Conservation (phyloP, 2,329 filamentous ascomycete species). For the Curvularia eragrostidis region DNA sequence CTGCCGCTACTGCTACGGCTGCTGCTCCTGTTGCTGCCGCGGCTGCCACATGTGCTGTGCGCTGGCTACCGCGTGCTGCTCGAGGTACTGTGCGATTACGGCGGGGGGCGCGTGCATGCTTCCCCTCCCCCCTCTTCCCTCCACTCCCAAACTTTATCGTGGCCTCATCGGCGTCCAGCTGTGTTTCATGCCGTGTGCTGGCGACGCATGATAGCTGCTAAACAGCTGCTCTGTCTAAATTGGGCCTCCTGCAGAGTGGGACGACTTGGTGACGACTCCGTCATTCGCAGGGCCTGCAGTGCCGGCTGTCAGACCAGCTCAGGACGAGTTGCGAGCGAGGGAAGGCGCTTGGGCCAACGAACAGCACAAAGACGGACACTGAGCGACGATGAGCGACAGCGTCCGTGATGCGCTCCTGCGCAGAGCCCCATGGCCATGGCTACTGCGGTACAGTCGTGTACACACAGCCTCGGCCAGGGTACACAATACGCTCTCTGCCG, state of each 20-base stretch:
- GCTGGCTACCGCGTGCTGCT: not conserved
- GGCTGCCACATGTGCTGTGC: not conserved
- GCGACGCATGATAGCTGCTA: slow-evolving; percentile 19
- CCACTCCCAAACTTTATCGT: slow-evolving; percentile 22
- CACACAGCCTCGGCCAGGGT: no score
- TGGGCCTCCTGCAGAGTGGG: slow-evolving; percentile 25
- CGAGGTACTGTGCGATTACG: not conserved
- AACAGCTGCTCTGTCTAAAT: slow-evolving; percentile 24
- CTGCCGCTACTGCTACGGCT: not conserved
- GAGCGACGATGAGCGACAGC: not conserved
- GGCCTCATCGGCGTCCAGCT: slow-evolving; percentile 14
- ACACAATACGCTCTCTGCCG: slow-evolving; percentile 21
- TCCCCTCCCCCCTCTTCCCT: not conserved
- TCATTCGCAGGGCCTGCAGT: slow-evolving; percentile 20
- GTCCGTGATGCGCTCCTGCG: slow-evolving; percentile 29
- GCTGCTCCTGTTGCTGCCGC: not conserved
- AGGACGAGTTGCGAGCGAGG: slow-evolving; percentile 4
- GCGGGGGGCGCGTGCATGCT: not conserved
- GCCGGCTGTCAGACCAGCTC: slow-evolving; percentile 20
- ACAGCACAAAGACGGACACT: not conserved
- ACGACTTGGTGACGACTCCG: slow-evolving; percentile 16
- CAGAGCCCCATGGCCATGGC: slow-evolving; percentile 11
- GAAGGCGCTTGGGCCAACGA: slow-evolving; percentile 14
- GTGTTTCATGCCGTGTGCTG: slow-evolving; percentile 26
- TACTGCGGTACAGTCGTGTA: no score